phyloP scores from a whole-genome alignment of 768 basidiomycete species.

The Lactifluus hygrophoroides region DNA sequence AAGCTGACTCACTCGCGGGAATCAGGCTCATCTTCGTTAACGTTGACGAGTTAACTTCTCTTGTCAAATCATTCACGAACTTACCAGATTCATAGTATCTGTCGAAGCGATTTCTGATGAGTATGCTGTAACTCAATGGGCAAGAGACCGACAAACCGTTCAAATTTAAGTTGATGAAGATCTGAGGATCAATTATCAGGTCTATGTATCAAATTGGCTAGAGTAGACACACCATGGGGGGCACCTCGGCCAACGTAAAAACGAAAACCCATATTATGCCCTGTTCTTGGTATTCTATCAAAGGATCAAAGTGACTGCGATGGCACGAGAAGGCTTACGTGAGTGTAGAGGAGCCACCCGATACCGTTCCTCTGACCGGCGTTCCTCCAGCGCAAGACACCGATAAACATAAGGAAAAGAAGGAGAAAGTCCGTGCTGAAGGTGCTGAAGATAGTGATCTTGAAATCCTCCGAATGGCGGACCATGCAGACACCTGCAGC shows the following conservation, averaged over 20 bases:
- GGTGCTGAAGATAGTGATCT: neutral
- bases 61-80: neutral
- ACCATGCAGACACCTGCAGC: neutral
- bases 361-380: neutral
- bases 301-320: neutral
- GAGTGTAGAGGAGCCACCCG: constrained; percentile 1
- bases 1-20: neutral
- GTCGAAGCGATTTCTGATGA: neutral
- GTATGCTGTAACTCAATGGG: neutral
- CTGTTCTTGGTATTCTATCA: neutral
- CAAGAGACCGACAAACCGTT: neutral
- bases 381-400: constrained; percentile 2
- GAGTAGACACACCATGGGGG: neutral
- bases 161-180: neutral
- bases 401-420: neutral
- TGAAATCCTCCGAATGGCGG: neutral
- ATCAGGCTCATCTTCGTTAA: neutral
- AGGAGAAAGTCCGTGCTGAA: neutral
- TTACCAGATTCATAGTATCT: constrained; percentile 1
- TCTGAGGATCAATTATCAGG: neutral
- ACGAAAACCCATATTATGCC: neutral
- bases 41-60: too few relatives aligned
- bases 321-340: neutral
- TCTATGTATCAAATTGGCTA: neutral
- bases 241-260: neutral